Conservation (phyloP, 768 basidiomycete species). For the Candolleomyces eurysporus region DNA sequence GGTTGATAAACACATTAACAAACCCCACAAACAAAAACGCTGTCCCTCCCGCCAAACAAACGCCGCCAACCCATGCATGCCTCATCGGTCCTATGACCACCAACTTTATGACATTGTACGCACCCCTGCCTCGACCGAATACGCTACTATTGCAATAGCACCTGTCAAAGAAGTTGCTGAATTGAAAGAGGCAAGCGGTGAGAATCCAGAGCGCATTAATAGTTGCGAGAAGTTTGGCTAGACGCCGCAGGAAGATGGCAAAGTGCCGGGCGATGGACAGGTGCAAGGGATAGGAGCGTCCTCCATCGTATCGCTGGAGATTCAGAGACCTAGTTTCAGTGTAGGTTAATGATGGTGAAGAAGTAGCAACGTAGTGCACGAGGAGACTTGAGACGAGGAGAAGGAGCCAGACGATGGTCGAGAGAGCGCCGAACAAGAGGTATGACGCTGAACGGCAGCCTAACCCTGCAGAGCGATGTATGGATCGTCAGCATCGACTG, state of each 20-base stretch:
- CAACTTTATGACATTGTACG: too few species aligned
- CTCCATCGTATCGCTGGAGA: neutral
- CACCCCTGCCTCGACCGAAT: too few species aligned
- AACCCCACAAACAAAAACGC: too few species aligned
- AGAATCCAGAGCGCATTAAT: constrained; percentile 32
- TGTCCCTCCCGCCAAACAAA: too few species aligned
- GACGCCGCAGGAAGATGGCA: constrained; percentile 26
- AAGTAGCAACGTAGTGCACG: constrained; percentile 17
- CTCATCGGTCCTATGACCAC: too few species aligned
- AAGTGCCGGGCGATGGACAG: constrained; percentile 12
- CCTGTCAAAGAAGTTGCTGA: constrained; percentile 29
- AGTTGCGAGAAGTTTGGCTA: constrained; percentile 27
- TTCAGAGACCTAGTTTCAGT: neutral
- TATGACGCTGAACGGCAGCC: constrained; percentile 32
- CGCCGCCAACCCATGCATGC: too few species aligned
- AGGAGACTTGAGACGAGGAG: constrained; percentile 29
- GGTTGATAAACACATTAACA: too few species aligned
- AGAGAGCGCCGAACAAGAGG: constrained; percentile 26
- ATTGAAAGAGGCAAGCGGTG: constrained; percentile 27
- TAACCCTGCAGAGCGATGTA: constrained; percentile 19
- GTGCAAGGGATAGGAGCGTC: neutral
- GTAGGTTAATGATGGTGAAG: too few species aligned
- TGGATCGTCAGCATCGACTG: too few species aligned
- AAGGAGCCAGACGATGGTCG: constrained; percentile 32
- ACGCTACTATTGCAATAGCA: constrained; percentile 28